Base-by-base conservation (phyloP, 2,329 filamentous ascomycete species). In the Trichoderma koningiopsis region DNA sequence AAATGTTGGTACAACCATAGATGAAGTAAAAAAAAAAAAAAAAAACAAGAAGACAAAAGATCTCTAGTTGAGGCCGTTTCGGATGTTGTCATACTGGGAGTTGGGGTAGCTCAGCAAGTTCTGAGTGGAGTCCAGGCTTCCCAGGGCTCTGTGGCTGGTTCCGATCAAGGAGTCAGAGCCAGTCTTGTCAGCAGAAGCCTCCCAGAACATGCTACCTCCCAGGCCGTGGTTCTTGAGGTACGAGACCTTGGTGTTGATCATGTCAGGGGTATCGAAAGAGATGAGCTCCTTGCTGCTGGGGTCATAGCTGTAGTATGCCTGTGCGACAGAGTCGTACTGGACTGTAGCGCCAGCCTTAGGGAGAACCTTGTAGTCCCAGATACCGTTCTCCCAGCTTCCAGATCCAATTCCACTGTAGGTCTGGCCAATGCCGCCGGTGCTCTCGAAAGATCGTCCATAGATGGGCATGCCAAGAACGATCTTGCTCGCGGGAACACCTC, bases 141-240 rank as follows among this genome's bases (percentile, higher is more conserved):
- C 78, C 2, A 78, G 74, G 4, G 81, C 79, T n/a, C 81, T 81
- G 16, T 84, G 79, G 3, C 74, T 77, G 6, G 84, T 84, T 43
- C 78, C 75, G 68, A 92, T 89, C 73, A 96, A 80, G 72, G 89
- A 92, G 3, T 85, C 84, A 13, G 79, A 79, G 22, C 85, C 87
- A 4, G 75, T 83, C 74, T 85, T 85, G 77, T 96, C 93, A 8
- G 85, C 88, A 71, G 89, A 92, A 19, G 87, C 89, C 78, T 96
- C 92, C 92, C 92, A 96, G 86, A 92, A 96, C 92, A 96, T 95
- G 35, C 87, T 89, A 29, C 92, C 93, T 4, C 89, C 92, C 0
- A 96, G 83, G 0, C 88, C 85, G 68, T 84, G 83, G 61, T 80
- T 75, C 78, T 86, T 84, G 73, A 94, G 86, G 77, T 91, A 95